Evolutionary conservation across 139 green algal species (phyloP).

Genomic region (Chlamydomonas sp.): DNA sequence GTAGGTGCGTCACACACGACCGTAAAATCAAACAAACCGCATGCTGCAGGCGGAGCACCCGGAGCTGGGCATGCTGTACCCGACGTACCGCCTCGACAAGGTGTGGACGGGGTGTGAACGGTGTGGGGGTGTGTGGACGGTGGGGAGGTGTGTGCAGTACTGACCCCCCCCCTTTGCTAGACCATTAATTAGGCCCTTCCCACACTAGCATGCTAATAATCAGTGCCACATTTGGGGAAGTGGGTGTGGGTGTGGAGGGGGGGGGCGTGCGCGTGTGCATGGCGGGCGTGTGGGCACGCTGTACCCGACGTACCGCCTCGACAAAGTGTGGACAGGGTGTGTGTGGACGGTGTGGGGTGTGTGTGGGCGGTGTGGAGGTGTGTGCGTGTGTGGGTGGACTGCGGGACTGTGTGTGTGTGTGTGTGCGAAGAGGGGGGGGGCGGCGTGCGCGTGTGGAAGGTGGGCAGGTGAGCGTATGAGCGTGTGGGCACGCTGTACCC

Average conservation of each 20-base stretch:
- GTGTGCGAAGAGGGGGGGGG: too few species aligned
- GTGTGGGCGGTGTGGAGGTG: not conserved
- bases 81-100: slow-evolving; percentile 37
- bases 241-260: not conserved
- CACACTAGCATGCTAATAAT: too few species aligned
- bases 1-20: too few species aligned
- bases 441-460: not conserved
- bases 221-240: too few species aligned
- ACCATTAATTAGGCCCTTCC: too few species aligned
- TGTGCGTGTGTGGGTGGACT: not conserved
- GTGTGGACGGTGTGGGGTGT: not conserved
- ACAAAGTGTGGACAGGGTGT: not conserved
- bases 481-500: slow-evolving; percentile 60
- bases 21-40: too few species aligned
- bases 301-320: slow-evolving; percentile 45
- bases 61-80: slow-evolving; percentile 58
- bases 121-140: not conserved
- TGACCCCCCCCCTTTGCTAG: not conserved
- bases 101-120: not conserved
- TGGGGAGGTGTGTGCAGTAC: not conserved
- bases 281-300: slow-evolving; percentile 49
- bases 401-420: too few species aligned
- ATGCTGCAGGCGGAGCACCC: slow-evolving; percentile 33
- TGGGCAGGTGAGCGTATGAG: not conserved
- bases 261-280: too few species aligned